Evolutionary conservation across 1,284 basidiomycete species (phyloP).

Genomic region (Inonotus hispidus): DNA sequence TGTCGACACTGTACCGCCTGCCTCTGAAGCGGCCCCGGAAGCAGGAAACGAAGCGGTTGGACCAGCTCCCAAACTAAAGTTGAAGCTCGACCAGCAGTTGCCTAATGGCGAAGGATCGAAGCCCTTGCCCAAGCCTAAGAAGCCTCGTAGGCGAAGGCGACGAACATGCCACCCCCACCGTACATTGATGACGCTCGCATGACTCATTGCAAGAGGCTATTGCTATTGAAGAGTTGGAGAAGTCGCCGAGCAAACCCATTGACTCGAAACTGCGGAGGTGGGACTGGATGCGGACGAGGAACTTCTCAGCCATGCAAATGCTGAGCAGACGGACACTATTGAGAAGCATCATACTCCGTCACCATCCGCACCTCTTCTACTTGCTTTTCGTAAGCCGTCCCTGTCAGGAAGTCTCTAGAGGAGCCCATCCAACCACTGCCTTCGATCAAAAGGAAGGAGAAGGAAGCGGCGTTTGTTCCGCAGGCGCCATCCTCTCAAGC

Average conservation of each 20-base stretch:
- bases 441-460: conserved; percentile 55
- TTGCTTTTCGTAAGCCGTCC: conserved; percentile 1
- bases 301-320: conserved; percentile 25
- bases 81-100: conserved; percentile 38
- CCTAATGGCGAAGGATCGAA: conserved; percentile 17
- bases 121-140: conserved; percentile 20
- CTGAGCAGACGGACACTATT: conserved; percentile 34
- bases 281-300: conserved; percentile 18
- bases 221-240: conserved; percentile 66
- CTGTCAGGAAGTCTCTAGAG: conserved; percentile 4
- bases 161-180: conserved; percentile 52
- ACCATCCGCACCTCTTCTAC: conserved; percentile 23
- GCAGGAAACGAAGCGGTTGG: conserved; percentile 28
- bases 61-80: conserved; percentile 49
- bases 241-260: conserved; percentile 20
- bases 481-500: conserved; percentile 20
- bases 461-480: conserved; percentile 44
- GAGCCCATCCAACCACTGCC: conserved; percentile 16
- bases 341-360: conserved; percentile 48
- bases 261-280: conserved; percentile 13
- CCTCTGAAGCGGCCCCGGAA: conserved; percentile 23
- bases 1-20: background rate
- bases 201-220: conserved; percentile 77
- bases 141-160: conserved; percentile 32
- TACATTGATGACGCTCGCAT: conserved; percentile 69